These are phyloP conservation scores for Penicillium salamii DNA, from an alignment of 495 filamentous ascomycete genomes.

Conservation along the genomic window DNA sequence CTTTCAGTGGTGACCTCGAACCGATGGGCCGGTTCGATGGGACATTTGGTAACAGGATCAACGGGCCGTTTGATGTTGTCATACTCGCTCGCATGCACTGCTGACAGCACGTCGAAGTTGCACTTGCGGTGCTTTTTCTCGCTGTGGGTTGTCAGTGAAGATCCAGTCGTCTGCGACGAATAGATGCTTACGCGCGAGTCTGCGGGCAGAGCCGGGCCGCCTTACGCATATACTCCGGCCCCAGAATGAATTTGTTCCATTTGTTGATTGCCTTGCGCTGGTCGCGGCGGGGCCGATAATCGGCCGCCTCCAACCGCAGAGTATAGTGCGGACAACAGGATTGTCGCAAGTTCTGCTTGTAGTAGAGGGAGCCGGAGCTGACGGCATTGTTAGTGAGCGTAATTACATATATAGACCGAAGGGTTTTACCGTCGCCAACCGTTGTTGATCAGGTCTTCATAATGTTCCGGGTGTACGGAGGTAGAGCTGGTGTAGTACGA, in stretches of 20 bases:
- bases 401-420: not conserved
- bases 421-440: conserved; percentile 79
- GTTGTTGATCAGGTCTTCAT: conserved; percentile 78
- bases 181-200: conserved; percentile 62
- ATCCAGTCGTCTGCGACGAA: not conserved
- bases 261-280: conserved; percentile 86
- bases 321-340: conserved; percentile 97
- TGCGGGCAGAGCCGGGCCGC: conserved; percentile 71
- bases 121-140: conserved; percentile 71
- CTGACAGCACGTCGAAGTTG: conserved; percentile 68
- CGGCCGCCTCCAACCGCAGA: conserved; percentile 71
- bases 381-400: conserved; percentile 14
- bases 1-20: conserved; percentile 79
- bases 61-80: conserved; percentile 51
- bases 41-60: conserved; percentile 50
- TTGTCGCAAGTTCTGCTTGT: conserved; percentile 78
- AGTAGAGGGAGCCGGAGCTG: conserved; percentile 71
- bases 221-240: conserved; percentile 72
- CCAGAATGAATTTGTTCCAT: conserved; percentile 84
- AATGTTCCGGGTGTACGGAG: conserved; percentile 66
- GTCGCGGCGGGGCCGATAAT: conserved; percentile 70
- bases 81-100: conserved; percentile 71
- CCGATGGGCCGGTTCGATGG: conserved; percentile 69
- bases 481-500: conserved; percentile 76
- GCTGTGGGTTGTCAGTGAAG: conserved; percentile 33